Percentiles rank a stretch among this genome's conserved stretches.
Conservation (phyloP, 768 basidiomycete species). For the Russula virescens region DNA sequence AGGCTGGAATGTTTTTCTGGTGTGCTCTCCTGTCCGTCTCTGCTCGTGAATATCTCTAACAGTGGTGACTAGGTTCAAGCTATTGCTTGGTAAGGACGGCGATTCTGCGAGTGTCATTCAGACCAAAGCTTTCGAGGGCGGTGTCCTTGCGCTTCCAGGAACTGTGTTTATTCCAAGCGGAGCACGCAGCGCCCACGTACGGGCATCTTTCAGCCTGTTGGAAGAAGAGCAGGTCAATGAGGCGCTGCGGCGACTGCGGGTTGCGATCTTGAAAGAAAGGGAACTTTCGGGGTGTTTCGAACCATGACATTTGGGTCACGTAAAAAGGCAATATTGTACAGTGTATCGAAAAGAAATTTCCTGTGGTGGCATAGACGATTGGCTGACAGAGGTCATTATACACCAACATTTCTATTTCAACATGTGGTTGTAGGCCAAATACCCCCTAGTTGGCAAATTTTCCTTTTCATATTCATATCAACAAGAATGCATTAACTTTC, state of each 20-base stretch:
- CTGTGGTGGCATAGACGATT: too few species aligned
- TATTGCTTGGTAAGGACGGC: constrained; percentile 50
- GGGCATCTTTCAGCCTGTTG: constrained; percentile 75
- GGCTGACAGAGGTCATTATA: too few species aligned
- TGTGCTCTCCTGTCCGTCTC: constrained; percentile 31
- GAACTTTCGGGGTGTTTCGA: not conserved
- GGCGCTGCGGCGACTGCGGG: constrained; percentile 56
- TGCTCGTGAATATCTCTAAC: not conserved
- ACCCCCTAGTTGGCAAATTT: too few species aligned
- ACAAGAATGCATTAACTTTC: too few species aligned
- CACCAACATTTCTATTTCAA: too few species aligned
- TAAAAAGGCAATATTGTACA: too few species aligned
- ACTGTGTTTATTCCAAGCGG: constrained; percentile 74
- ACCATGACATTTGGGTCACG: too few species aligned
- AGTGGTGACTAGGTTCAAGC: constrained; percentile 53
- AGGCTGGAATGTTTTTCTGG: constrained; percentile 91
- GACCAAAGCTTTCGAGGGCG: constrained; percentile 68
- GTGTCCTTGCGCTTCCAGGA: constrained; percentile 88
- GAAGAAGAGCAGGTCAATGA: constrained; percentile 64
- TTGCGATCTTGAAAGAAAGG: constrained; percentile 26
- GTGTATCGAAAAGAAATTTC: too few species aligned
- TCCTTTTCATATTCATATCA: too few species aligned
- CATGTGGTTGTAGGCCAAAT: too few species aligned
- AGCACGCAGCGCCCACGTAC: constrained; percentile 63
- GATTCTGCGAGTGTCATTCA: constrained; percentile 62